A percentile compares a stretch with the other conserved stretches of the same genome.
Evolutionary conservation across 2,329 filamentous ascomycete species (phyloP).

Genomic region (Pseudocercospora fuligena): DNA sequence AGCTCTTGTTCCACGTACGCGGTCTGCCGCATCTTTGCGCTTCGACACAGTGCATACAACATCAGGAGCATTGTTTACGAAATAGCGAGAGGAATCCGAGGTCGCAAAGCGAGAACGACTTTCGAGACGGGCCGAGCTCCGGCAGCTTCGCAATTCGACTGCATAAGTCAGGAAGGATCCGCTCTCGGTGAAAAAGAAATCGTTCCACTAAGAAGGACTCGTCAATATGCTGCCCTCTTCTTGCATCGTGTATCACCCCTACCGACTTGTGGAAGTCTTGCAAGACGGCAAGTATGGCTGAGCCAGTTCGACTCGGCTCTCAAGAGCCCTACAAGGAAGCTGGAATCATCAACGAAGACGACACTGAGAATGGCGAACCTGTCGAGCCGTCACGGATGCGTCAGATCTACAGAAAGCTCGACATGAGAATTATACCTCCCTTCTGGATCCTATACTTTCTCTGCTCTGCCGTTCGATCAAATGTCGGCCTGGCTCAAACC

Average conservation of each 20-base stretch:
- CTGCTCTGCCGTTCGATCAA: slow-evolving; percentile 88
- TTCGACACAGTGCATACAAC: no score
- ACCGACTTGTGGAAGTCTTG: not conserved
- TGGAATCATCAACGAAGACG: slow-evolving; percentile 8
- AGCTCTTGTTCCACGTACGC: no score
- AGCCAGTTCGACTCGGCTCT: not conserved
- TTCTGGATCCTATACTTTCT: slow-evolving; percentile 93
- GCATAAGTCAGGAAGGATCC: not conserved
- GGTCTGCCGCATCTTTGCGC: no score
- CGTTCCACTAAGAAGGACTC: not conserved
- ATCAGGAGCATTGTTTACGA: no score
- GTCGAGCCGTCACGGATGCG: slow-evolving; percentile 23
- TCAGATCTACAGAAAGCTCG: slow-evolving; percentile 35
- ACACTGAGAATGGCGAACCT: slow-evolving; percentile 13
- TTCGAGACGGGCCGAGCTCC: not conserved
- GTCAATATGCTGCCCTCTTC: not conserved
- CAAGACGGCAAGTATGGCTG: not conserved
- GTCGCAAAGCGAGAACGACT: no score
- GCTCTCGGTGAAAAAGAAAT: slow-evolving; percentile 2
- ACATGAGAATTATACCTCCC: slow-evolving; percentile 55
- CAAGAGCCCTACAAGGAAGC: slow-evolving; percentile 17
- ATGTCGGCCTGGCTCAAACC: slow-evolving; percentile 90
- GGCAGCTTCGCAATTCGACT: not conserved
- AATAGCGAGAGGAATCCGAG: no score
- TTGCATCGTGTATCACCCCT: not conserved